Percentiles rank a stretch among this genome's conserved stretches.
Conservation (phyloP, 805 yeast genomes). For the Spathaspora passalidarum region DNA sequence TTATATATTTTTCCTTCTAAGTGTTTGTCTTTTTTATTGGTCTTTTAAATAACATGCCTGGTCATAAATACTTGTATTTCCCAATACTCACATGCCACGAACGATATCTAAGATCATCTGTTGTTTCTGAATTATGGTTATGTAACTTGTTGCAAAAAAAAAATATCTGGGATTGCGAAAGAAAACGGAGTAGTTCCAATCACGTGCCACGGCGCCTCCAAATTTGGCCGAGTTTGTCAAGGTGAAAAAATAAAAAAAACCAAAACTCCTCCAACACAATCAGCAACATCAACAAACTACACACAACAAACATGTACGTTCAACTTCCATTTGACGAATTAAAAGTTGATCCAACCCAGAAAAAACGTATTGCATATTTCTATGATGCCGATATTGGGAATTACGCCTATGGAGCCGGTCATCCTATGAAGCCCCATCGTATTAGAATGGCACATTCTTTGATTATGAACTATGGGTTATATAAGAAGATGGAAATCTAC, state of each 20-base stretch:
- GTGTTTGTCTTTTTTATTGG: no score
- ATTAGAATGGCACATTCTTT: constrained; percentile 98
- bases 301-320: constrained; percentile 25
- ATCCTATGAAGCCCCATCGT: constrained; percentile 98
- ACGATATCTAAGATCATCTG: no score
- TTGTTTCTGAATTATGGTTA: no score
- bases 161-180: no score
- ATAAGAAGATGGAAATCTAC: constrained; percentile 95
- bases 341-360: constrained; percentile 37
- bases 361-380: constrained; percentile 43
- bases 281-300: neutral
- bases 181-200: no score
- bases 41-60: no score
- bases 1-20: no score
- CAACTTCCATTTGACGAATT: constrained; percentile 46
- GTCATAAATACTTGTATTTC: no score
- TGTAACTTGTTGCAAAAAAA: no score
- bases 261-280: constrained; percentile 2
- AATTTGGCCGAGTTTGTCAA: neutral
- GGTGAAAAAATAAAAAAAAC: neutral
- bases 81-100: no score
- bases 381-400: constrained; percentile 86
- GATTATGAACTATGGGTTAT: constrained; percentile 94
- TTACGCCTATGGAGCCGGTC: constrained; percentile 97
- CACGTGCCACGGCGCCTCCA: neutral